phyloP scores from a whole-genome alignment of 2,329 filamentous ascomycete species.

The Epichloe scottii region DNA sequence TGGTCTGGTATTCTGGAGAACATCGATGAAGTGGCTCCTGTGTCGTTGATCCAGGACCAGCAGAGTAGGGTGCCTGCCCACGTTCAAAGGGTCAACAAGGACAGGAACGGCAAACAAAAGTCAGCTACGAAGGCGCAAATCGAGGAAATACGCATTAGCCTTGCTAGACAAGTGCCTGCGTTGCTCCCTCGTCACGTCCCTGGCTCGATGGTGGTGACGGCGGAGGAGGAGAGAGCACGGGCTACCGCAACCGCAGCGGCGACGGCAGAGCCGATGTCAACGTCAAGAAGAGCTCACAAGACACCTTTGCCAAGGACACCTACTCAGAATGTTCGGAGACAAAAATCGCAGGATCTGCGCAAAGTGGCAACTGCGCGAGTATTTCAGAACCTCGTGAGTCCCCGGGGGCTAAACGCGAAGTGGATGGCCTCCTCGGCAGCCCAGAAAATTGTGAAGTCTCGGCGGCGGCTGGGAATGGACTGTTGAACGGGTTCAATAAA shows the following conservation, averaged over 20 bases:
- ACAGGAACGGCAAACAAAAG: neutral
- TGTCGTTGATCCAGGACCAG: neutral
- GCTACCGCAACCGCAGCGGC: neutral
- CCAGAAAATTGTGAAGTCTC: neutral
- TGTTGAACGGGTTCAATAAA: neutral
- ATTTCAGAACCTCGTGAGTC: neutral
- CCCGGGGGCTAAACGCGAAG: neutral
- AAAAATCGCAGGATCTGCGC: neutral
- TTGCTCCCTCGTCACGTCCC: constrained; percentile 3
- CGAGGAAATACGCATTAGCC: neutral
- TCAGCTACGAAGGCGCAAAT: neutral
- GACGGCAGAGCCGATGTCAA: neutral
- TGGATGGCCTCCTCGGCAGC: neutral
- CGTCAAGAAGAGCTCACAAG: neutral
- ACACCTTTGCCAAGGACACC: neutral
- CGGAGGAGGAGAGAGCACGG: constrained; percentile 1
- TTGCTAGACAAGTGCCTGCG: constrained; percentile 1
- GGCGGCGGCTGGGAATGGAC: neutral
- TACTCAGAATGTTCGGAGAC: neutral
- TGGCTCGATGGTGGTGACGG: constrained; percentile 1
- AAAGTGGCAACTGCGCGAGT: neutral
- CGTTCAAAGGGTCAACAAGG: neutral
- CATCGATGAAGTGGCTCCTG: neutral
- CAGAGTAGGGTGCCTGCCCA: neutral
- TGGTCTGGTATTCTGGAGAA: constrained; percentile 1